Conservation (phyloP, 176 grass and related monocot species). For the Aegilops umbellulata region DNA sequence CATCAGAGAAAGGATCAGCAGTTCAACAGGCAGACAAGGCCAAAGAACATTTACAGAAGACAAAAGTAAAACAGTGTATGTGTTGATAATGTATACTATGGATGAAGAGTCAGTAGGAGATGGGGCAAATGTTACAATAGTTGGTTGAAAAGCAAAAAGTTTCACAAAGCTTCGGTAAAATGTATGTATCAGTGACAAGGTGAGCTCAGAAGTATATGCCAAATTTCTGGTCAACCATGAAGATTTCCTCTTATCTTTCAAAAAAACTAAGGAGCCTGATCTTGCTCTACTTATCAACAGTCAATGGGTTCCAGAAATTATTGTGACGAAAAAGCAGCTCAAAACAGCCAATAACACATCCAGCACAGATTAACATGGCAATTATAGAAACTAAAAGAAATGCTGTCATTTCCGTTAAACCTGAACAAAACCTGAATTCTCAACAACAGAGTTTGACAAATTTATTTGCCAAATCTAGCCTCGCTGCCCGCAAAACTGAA, state of each 20-base stretch:
- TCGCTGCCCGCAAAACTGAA: background rate
- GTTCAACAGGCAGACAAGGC: conserved; percentile 38
- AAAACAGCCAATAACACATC: background rate
- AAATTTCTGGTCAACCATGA: background rate
- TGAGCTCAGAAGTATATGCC: background rate
- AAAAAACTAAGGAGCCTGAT: background rate
- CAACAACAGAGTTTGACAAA: conserved; percentile 19
- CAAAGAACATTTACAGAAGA: conserved; percentile 45
- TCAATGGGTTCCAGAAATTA: background rate
- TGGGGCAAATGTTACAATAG: background rate
- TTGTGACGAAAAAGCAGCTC: background rate
- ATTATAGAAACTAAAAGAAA: background rate
- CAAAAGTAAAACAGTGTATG: background rate
- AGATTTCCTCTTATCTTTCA: background rate
- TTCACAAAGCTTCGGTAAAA: background rate
- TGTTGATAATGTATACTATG: background rate
- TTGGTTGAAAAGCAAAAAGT: background rate
- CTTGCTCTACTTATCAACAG: background rate
- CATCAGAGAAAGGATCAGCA: conserved; percentile 47
- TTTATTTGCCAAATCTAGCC: conserved; percentile 34
- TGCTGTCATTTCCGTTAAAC: conserved; percentile 1
- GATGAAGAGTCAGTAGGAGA: background rate
- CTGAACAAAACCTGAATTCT: conserved; percentile 9
- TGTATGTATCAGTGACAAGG: background rate
- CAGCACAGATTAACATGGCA: background rate